Evolutionary conservation across 2,329 filamentous ascomycete species (phyloP), one percentile per base, ranked within the genome.

Genomic region (Exserohilum turcica): DNA sequence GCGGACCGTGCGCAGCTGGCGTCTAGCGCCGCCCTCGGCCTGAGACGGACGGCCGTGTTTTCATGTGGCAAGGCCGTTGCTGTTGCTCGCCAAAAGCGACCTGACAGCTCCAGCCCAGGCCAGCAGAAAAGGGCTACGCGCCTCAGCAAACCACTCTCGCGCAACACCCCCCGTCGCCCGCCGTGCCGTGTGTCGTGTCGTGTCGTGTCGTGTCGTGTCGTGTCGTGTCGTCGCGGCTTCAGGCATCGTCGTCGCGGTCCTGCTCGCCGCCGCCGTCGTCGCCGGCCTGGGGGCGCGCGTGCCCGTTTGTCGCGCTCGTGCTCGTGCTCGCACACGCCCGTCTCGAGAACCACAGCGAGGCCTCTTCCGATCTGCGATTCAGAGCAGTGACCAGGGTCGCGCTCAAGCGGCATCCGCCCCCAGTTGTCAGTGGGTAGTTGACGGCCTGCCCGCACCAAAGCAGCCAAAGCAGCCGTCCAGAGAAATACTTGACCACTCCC

Each of bases 401-500:
- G 48, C 45, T 59, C 63, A 65, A 64, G 61, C 63, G 59, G 63
- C 65, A 57, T 67, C 62, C 66, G 64, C 65, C 63, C 61, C 63
- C 59, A 56, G 59, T 59, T 54, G 54, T 57, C 57, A 53, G 56
- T 60, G 57, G 56, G 53, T 54, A 58, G 56, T 48, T 36, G 45
- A 50, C 43, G 54, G 61, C 54, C 58, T 63, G 60, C 59, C 65
- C 60, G 54, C 45, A 64, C 53, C 57, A 61, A 55, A 59, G 52
- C 52, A 59, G 46, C 60, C 46, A 54, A 54, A 54, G 51, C 51
- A 54, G 51, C 45, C 51, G 45, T 50, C 51, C 45, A 54, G 49
- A 71, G 70, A 72, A 71, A 73, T 67, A 70, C 65, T 64, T 65
- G 65, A 63, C 68, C 62, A 65, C 64, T 63, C 66, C 66, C 66